These are phyloP conservation scores for Ammopiptanthus mongolicus DNA, from an alignment of 306 rosid species.

Conservation along the genomic window DNA sequence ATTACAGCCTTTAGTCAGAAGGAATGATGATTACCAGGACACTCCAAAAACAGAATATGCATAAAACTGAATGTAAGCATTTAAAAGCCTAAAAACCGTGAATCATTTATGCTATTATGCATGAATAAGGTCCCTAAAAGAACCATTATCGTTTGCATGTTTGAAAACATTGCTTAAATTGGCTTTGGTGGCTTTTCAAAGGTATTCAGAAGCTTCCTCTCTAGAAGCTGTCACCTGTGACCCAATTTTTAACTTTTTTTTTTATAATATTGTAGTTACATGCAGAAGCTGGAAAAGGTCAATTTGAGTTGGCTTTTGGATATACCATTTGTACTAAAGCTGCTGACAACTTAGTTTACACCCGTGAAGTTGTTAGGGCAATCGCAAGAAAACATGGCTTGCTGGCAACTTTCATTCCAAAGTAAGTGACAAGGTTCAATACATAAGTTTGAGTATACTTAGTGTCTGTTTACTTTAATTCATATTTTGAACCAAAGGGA, in stretches of 20 bases:
- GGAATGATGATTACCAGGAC: not conserved
- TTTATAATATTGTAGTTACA: constrained; percentile 48
- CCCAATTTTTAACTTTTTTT: not conserved
- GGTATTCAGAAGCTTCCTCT: not conserved
- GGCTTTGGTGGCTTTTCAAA: not conserved
- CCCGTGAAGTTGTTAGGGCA: constrained; percentile 75
- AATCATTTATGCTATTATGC: not conserved
- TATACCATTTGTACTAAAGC: constrained; percentile 56
- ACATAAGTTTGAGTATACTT: not conserved
- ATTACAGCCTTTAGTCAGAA: not conserved
- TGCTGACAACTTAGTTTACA: constrained; percentile 65
- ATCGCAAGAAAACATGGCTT: constrained; percentile 75
- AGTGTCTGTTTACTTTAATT: not conserved
- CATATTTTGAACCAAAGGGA: not conserved
- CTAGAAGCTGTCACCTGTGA: not conserved
- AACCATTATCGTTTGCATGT: not conserved
- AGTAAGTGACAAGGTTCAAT: constrained; percentile 46
- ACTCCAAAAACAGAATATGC: not conserved
- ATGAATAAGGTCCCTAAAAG: constrained; percentile 3
- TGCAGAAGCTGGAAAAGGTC: constrained; percentile 88
- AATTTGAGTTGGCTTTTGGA: constrained; percentile 67
- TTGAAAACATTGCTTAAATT: constrained; percentile 9
- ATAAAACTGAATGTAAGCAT: not conserved
- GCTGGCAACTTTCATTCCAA: constrained; percentile 85
- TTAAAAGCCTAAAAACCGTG: not conserved